phyloP scores from a whole-genome alignment of 345 rosid species.

The Citrus australasica region DNA sequence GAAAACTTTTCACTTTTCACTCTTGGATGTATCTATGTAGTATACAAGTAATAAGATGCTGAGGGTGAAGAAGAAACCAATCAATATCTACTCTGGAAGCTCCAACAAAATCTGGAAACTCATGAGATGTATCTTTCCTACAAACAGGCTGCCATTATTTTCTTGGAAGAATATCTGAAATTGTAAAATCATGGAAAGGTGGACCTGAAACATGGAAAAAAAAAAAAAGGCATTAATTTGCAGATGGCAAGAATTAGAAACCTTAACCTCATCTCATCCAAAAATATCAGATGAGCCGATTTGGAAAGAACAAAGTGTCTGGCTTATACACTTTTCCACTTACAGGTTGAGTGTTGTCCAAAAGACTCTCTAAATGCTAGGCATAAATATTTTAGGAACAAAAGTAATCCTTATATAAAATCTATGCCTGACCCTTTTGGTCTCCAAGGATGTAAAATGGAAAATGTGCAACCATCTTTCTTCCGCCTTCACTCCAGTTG shows the following conservation, averaged over 20 bases:
- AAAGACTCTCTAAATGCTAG: background rate
- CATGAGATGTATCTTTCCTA: background rate
- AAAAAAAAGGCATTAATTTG: background rate
- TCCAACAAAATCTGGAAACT: background rate
- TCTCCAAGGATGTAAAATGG: constrained; percentile 86
- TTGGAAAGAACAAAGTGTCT: background rate
- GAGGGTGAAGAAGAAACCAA: background rate
- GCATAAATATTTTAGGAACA: background rate
- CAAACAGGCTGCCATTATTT: constrained; percentile 18
- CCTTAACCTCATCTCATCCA: background rate
- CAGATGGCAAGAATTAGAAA: background rate
- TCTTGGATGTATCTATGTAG: background rate
- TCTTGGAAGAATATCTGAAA: constrained; percentile 59
- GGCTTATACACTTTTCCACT: background rate
- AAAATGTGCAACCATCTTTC: constrained; percentile 62
- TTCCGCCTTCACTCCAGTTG: constrained; percentile 79
- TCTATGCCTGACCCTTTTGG: constrained; percentile 55
- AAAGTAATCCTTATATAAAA: background rate
- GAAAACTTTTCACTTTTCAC: background rate
- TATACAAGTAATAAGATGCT: background rate
- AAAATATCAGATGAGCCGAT: background rate
- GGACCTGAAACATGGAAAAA: constrained; percentile 50
- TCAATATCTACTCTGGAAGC: background rate
- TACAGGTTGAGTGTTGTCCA: background rate
- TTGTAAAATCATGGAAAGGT: constrained; percentile 83